These are phyloP conservation scores for Lumnitzera racemosa DNA, from an alignment of 345 rosid genomes.

Conservation along the genomic window DNA sequence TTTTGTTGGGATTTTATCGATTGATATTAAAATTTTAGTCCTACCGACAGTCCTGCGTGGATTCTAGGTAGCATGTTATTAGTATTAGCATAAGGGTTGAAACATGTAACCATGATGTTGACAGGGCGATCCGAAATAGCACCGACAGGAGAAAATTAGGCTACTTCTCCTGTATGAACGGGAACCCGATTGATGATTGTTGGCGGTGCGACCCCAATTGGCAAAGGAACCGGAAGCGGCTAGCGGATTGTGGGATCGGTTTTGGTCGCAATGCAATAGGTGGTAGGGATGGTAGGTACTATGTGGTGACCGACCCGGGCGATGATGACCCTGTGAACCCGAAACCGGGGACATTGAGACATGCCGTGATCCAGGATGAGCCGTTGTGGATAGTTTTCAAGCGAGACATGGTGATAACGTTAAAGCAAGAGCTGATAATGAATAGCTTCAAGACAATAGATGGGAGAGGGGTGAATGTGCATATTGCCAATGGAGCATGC, in stretches of 20 bases:
- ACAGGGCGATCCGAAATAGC: conserved; percentile 63
- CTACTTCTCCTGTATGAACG: conserved; percentile 79
- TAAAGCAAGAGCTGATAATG: conserved; percentile 78
- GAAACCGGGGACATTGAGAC: conserved; percentile 82
- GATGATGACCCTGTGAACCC: conserved; percentile 86
- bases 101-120: background rate
- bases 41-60: too few species aligned
- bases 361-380: conserved; percentile 79
- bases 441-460: conserved; percentile 95
- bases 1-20: too few species aligned
- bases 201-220: conserved; percentile 87
- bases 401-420: conserved; percentile 80
- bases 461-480: conserved; percentile 82
- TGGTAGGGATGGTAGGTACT: conserved; percentile 84
- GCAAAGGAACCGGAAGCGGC: conserved; percentile 82
- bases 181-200: conserved; percentile 86
- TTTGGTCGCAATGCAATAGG: conserved; percentile 89
- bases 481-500: conserved; percentile 89
- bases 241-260: conserved; percentile 88
- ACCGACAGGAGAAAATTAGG: conserved; percentile 74
- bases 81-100: too few species aligned
- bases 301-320: conserved; percentile 63
- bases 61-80: too few species aligned
- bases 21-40: too few species aligned
- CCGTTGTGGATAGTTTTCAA: conserved; percentile 93